phyloP scores from a whole-genome alignment of 2,329 filamentous ascomycete species.

The Paracoccidioides lutzii region DNA sequence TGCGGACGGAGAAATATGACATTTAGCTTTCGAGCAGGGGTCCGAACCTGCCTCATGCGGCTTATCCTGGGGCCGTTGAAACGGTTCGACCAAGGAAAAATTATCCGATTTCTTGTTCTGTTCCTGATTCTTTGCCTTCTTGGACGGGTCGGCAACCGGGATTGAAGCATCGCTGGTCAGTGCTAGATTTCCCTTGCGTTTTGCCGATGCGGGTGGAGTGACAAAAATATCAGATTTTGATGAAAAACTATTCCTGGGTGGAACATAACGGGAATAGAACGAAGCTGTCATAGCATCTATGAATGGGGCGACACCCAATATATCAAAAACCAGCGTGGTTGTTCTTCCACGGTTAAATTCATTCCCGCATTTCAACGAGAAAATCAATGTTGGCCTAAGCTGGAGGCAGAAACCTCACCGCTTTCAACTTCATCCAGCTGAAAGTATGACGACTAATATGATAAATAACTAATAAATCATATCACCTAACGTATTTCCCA shows the following conservation, averaged over 20 bases:
- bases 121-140: slow-evolving; percentile 27
- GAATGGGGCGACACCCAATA: too few relatives aligned
- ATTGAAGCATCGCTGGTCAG: neutral
- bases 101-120: slow-evolving; percentile 20
- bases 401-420: slow-evolving; percentile 12
- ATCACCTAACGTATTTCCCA: too few relatives aligned
- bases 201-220: slow-evolving; percentile 3
- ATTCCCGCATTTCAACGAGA: neutral
- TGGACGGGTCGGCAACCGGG: slow-evolving; percentile 3
- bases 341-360: neutral
- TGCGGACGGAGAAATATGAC: neutral
- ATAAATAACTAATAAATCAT: too few relatives aligned
- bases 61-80: neutral
- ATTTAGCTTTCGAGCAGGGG: neutral
- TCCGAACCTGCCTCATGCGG: neutral
- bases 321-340: neutral
- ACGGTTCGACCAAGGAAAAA: neutral
- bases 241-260: slow-evolving; percentile 17
- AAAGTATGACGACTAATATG: too few relatives aligned
- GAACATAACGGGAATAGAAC: slow-evolving; percentile 37
- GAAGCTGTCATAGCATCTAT: slow-evolving; percentile 31
- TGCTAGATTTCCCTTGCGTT: slow-evolving; percentile 12
- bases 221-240: neutral
- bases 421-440: neutral
- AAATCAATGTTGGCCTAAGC: neutral